phyloP scores from a whole-genome alignment of 2,329 filamentous ascomycete species.

The Emmonsia crescens region DNA sequence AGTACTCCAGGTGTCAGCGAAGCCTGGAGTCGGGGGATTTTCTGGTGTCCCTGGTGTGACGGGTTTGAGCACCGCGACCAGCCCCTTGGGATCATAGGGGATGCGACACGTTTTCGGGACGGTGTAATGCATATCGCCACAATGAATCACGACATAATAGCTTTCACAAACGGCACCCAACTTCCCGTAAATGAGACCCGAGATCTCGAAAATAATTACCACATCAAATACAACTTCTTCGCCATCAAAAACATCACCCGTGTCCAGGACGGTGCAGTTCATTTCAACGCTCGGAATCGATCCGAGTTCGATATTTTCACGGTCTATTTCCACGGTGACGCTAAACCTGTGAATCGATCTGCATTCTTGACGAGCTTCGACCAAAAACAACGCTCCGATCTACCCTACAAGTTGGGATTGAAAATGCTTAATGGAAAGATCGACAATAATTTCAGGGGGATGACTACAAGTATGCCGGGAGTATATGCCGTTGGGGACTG shows the following conservation, averaged over 20 bases:
- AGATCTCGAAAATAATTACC: conserved; percentile 40
- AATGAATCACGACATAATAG: conserved; percentile 45
- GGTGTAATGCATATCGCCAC: conserved; percentile 44
- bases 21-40: conserved; percentile 50
- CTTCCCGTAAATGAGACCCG: conserved; percentile 41
- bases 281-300: conserved; percentile 20
- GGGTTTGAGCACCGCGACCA: conserved; percentile 52
- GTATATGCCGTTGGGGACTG: conserved; percentile 51
- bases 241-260: conserved; percentile 42
- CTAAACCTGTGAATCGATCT: conserved; percentile 32
- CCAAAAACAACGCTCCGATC: conserved; percentile 37
- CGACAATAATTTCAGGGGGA: conserved; percentile 34
- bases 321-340: conserved; percentile 41
- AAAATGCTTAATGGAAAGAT: conserved; percentile 36
- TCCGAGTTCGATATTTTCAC: conserved; percentile 47
- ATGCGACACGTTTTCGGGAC: conserved; percentile 35
- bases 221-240: conserved; percentile 46
- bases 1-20: conserved; percentile 44
- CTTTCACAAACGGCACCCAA: conserved; percentile 50
- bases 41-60: conserved; percentile 57
- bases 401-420: conserved; percentile 42
- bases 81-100: conserved; percentile 43
- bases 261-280: conserved; percentile 25
- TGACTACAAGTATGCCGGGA: conserved; percentile 43
- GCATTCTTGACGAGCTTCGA: conserved; percentile 45